Base-by-base conservation (phyloP, 306 rosid species). In the Begonia peltatifolia region DNA sequence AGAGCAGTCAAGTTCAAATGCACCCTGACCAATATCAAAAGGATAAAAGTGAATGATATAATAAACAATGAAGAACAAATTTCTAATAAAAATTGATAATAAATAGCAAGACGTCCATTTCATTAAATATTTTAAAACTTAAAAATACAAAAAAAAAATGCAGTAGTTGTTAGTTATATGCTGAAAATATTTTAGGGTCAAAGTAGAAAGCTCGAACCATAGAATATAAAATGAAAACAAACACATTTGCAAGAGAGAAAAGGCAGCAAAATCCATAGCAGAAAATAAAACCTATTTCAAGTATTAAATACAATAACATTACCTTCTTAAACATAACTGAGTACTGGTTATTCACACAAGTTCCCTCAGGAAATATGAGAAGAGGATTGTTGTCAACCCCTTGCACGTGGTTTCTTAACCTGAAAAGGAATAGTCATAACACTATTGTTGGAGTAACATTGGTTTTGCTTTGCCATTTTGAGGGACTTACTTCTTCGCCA, bases 291-390 rank as follows among this genome's bases (percentile, higher is more conserved):
- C 13, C 16, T 22, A 9, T 35, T 25, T 15, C 30, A 57, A 13
- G 35, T 11, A 23, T 30, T 30, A 30, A 63, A 44, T 22, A 47
- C 69, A 46, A 59, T 53, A 42, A 51, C 25, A 14, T 51, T 59
- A 83, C 97, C 94, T 85, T 90, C 77, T 90, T 90, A 72, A 90
- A 90, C 97, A 90, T 85, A 54, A 90, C 97, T 10, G 97, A 76
- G 59, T 90, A 90, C 59, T 90, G 86, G 66, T 90, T 90, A 76
- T 90, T 90, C 59, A 90, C 97, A 78, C 97, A 90, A 46, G 97
- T 90, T 73, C 97, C 97, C 67, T 90, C 94, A 0, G 97, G 97
- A 71, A 90, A 90, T 78, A 85, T 85, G 57, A 90, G 97, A 67
- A 90, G 97, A 55, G 97, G 97, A 59, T 83, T 90, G 61, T 75